Percentiles rank a stretch among this genome's conserved stretches.
Conservation (phyloP, 1,139 yeast genomes). For the Geotrichum europaeum region DNA sequence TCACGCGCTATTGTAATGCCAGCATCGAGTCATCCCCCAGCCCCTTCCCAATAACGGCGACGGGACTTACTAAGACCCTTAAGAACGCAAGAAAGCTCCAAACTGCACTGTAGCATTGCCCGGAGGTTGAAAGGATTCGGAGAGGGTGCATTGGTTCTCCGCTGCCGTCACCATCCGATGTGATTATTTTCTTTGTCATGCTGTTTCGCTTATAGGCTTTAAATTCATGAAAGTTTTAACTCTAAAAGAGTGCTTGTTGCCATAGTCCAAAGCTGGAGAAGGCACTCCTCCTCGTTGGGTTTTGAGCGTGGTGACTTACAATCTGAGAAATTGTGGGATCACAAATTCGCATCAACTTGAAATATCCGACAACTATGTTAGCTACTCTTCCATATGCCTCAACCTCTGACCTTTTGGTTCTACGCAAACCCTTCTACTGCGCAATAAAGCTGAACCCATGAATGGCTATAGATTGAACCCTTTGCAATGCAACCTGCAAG, state of each 20-base stretch:
- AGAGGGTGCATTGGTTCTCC: too few relatives aligned
- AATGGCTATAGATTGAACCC: not conserved
- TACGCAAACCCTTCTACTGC: not conserved
- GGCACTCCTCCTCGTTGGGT: not conserved
- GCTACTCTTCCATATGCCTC: not conserved
- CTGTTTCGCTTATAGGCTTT: not conserved
- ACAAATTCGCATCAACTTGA: not conserved
- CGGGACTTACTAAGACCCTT: not conserved
- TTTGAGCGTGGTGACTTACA: too few relatives aligned
- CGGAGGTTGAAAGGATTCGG: too few relatives aligned
- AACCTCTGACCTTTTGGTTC: not conserved
- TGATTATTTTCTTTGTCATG: not conserved
- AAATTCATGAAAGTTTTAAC: not conserved
- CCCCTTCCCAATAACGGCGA: not conserved
- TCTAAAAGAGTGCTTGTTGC: not conserved
- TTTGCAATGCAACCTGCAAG: not conserved
- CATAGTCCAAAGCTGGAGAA: not conserved
- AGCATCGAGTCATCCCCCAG: not conserved
- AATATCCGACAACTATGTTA: not conserved
- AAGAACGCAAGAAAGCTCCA: not conserved
- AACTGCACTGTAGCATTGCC: not conserved
- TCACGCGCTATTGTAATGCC: not conserved
- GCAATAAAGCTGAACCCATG: not conserved
- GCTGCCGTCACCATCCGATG: not conserved
- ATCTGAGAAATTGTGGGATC: not conserved